Base-by-base conservation (phyloP, 169 alveolate species). In the Cryptosporidium viatorum region DNA sequence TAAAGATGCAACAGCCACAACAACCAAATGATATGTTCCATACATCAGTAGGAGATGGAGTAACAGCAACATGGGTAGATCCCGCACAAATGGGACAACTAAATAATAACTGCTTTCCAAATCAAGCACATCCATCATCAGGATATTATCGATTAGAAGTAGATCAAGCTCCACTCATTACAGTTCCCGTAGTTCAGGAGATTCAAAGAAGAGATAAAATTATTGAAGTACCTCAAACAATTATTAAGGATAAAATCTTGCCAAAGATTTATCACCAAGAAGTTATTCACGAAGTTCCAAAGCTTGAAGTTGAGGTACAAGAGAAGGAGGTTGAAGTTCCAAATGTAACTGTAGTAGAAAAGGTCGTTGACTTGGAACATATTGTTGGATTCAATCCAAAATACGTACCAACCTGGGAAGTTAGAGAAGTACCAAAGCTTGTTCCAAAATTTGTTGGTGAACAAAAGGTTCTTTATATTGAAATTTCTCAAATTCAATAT, bases 361-460 rank as follows among this genome's bases (percentile, higher is more conserved):
- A 89, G 65, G 92, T 91, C 39, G 95, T 94, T 31, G 95, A 93
- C 41, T 94, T 94, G 41, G 95, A 94, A 69, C 92, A 93, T 55
- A 95, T 92, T 39, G 94, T 94, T 35, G 97, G 97, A 70, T 94
- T 93, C 70, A 92, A 94, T 29, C 97, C 97, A n/a, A 91, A 93
- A 67, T 94, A 86, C 55, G 93, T 94, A 9, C 97, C 97, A 33
- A 92, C 91, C 39, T 94, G 97, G 97, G 97, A 94, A 80, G 92
- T 94, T 43, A 92, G 97, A 65, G 96, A 94, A 86, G 94, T 94
- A 50, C 97, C 97, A 23, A 87, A 94, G 48, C 94, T 93, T 9
- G 94, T 94, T 26, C 96, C 97, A 51, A 94, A 94, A 87, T 94
- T 93, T 91, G 95, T 93, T 84, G 97, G 97, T 37, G 95, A 94